phyloP scores from a whole-genome alignment of 2,329 filamentous ascomycete species.

The Aspergillus sp. region DNA sequence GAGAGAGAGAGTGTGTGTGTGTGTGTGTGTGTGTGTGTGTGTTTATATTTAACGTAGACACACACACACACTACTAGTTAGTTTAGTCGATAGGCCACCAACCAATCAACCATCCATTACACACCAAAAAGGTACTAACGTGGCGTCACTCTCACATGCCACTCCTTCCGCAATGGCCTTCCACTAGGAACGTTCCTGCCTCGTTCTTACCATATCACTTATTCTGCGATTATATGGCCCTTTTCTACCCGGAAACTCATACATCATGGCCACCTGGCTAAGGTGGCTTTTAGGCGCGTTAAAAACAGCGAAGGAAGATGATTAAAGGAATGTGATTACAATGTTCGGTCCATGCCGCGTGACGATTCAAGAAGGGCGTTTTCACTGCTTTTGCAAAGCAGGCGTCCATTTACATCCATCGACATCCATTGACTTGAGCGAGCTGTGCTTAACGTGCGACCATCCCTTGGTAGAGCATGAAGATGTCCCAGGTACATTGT shows the following conservation, averaged over 20 bases:
- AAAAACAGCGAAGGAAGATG: not conserved
- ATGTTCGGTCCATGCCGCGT: not conserved
- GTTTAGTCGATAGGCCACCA: no score
- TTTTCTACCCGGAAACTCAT: not conserved
- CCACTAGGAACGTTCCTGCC: not conserved
- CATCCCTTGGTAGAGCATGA: not conserved
- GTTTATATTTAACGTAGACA: no score
- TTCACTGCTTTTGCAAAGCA: not conserved
- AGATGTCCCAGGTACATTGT: not conserved
- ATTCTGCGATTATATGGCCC: not conserved
- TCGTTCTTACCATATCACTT: not conserved
- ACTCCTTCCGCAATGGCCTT: not conserved
- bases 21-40: no score
- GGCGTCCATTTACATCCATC: not conserved
- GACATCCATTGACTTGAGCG: not conserved
- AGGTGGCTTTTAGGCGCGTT: not conserved
- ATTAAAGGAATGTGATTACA: not conserved
- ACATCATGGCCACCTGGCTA: not conserved
- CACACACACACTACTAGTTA: no score
- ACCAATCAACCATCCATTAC: no score
- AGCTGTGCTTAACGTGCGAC: not conserved
- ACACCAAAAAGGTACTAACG: no score
- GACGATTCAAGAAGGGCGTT: not conserved
- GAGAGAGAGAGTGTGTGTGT: no score
- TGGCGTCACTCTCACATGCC: not conserved